These are phyloP conservation scores for Oidiodendron maius DNA, from an alignment of 495 filamentous ascomycete species.

Conservation along the genomic window DNA sequence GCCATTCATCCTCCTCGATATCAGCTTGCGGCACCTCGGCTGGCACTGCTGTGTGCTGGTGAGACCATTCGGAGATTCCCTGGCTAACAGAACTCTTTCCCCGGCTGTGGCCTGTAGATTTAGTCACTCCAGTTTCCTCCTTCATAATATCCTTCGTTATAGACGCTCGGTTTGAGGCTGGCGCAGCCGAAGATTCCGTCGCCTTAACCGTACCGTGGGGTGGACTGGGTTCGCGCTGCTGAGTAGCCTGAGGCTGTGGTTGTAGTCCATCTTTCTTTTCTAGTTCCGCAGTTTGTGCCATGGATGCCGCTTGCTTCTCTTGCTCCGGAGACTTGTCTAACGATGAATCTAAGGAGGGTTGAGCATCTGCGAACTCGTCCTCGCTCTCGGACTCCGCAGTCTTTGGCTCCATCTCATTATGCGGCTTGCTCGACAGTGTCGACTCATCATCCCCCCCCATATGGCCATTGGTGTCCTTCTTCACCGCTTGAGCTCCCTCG, in stretches of 20 bases:
- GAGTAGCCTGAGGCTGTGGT: background rate
- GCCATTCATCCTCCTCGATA: slow-evolving; percentile 67
- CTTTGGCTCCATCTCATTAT: background rate
- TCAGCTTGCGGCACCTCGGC: slow-evolving; percentile 42
- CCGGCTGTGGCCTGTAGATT: slow-evolving; percentile 8
- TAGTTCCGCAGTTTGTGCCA: background rate
- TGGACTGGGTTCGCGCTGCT: slow-evolving; percentile 11
- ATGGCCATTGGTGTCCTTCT: slow-evolving; percentile 11
- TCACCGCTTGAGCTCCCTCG: background rate
- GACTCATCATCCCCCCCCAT: background rate
- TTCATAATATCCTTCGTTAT: slow-evolving; percentile 1
- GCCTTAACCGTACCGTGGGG: slow-evolving; percentile 4
- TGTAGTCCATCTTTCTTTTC: slow-evolving; percentile 7
- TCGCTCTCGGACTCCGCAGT: slow-evolving; percentile 17
- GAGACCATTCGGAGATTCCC: slow-evolving; percentile 79
- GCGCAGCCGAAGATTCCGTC: slow-evolving; percentile 9
- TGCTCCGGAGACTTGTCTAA: slow-evolving; percentile 12
- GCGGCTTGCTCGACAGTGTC: background rate
- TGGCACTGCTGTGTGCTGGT: slow-evolving; percentile 66
- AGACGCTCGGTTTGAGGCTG: background rate
- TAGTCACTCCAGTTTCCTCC: background rate
- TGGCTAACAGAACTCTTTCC: slow-evolving; percentile 11
- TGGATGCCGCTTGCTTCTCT: slow-evolving; percentile 9
- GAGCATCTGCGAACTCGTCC: slow-evolving; percentile 37
- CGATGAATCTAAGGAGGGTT: slow-evolving; percentile 25